phyloP scores from a whole-genome alignment of 805 yeast species.

The Pichia cephalocereana region DNA sequence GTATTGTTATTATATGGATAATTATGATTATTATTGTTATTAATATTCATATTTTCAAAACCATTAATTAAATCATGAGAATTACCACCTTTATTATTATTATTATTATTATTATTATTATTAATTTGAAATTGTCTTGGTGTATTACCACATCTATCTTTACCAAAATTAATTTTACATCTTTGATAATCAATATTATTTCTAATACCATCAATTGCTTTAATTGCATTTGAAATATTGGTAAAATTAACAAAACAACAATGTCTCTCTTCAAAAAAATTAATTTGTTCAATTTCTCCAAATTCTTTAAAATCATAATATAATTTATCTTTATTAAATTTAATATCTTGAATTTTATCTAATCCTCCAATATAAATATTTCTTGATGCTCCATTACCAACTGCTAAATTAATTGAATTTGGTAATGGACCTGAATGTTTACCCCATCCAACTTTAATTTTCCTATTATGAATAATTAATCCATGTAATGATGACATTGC shows the following conservation, averaged over 20 bases:
- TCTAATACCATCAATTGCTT: constrained; percentile 87
- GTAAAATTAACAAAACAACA: constrained; percentile 92
- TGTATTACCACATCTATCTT: constrained; percentile 90
- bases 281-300: constrained; percentile 94
- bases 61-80: constrained; percentile 13
- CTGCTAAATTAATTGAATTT: constrained; percentile 79
- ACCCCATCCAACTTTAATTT: constrained; percentile 96
- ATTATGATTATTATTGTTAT: not conserved
- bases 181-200: constrained; percentile 58
- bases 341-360: constrained; percentile 23
- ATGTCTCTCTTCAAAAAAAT: constrained; percentile 70
- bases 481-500: constrained; percentile 92
- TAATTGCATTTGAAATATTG: constrained; percentile 81
- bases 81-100: too few relatives aligned
- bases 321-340: constrained; percentile 37
- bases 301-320: constrained; percentile 67
- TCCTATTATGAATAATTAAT: constrained; percentile 71
- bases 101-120: not conserved
- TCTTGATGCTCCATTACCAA: constrained; percentile 88
- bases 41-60: not conserved
- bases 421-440: constrained; percentile 91
- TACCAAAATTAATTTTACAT: constrained; percentile 83
- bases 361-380: constrained; percentile 76
- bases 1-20: not conserved
- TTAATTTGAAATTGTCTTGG: constrained; percentile 56